These are phyloP conservation scores for Glaciozyma antarctica DNA, from an alignment of 768 basidiomycete genomes.

Conservation along the genomic window DNA sequence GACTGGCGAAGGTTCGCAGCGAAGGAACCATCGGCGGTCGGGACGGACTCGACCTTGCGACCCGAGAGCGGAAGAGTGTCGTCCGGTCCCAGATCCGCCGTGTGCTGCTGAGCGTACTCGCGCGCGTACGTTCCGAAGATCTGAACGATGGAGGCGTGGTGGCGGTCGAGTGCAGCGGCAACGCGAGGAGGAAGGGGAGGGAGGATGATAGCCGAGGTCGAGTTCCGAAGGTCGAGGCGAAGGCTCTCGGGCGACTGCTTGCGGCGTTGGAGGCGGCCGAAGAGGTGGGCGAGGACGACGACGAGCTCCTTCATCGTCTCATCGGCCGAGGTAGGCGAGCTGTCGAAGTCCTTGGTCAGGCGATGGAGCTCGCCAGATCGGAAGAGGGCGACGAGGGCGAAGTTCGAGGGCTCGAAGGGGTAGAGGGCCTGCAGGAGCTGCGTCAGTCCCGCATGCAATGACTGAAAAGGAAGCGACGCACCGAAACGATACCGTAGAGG, in stretches of 20 bases:
- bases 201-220: conserved; percentile 53
- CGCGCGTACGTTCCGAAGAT: conserved; percentile 53
- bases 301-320: conserved; percentile 40
- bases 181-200: conserved; percentile 46
- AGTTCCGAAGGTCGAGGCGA: conserved; percentile 41
- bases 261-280: conserved; percentile 53
- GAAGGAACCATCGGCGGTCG: conserved; percentile 38
- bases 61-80: conserved; percentile 48
- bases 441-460: too few species aligned
- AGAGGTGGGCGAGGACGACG: conserved; percentile 55
- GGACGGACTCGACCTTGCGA: conserved; percentile 31
- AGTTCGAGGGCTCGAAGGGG: conserved; percentile 61
- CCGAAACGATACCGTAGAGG: conserved; percentile 28
- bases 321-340: neutral
- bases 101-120: conserved; percentile 46
- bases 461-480: neutral
- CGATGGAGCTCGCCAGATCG: conserved; percentile 53
- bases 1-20: conserved; percentile 41
- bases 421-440: conserved; percentile 12
- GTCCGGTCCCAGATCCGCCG: conserved; percentile 44
- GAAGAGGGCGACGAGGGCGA: conserved; percentile 55
- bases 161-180: conserved; percentile 43
- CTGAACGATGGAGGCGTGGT: conserved; percentile 48
- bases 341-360: conserved; percentile 48
- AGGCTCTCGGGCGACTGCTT: conserved; percentile 43